Conservation (phyloP, 352 stramenopile genomes). For the Albugo candida region DNA sequence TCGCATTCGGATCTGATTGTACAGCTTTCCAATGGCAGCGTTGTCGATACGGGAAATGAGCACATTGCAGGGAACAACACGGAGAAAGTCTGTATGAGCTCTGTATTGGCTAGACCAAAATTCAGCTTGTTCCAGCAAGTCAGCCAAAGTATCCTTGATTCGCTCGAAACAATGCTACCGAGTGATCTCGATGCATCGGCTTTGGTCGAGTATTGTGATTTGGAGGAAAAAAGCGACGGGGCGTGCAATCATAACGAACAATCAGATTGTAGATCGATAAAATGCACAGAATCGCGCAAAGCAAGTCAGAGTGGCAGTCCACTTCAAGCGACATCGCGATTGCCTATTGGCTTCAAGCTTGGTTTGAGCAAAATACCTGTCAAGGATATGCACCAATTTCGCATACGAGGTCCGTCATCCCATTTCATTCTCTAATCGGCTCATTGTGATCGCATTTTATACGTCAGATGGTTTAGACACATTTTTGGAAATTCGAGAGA, state of each 20-base stretch:
- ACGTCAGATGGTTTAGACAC: conserved; percentile 23
- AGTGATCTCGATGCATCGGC: conserved; percentile 13
- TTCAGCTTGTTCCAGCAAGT: conserved; percentile 79
- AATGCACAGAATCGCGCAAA: conserved; percentile 3
- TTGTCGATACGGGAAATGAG: neutral
- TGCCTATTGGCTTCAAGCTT: conserved; percentile 59
- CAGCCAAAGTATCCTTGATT: conserved; percentile 44
- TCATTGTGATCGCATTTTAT: neutral
- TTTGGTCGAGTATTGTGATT: neutral
- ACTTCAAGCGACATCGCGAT: conserved; percentile 52
- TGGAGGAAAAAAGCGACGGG: neutral
- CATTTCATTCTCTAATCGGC: neutral
- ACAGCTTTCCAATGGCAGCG: conserved; percentile 38
- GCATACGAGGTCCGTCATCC: conserved; percentile 18
- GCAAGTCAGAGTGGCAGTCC: conserved; percentile 24
- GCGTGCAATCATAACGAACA: neutral
- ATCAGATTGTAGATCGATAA: neutral
- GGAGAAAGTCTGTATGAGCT: conserved; percentile 3
- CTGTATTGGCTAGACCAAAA: conserved; percentile 59
- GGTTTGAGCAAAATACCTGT: conserved; percentile 32
- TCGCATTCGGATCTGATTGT: conserved; percentile 92
- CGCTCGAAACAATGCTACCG: conserved; percentile 13
- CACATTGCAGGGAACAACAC: neutral
- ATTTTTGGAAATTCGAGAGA: conserved; percentile 28
- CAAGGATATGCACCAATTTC: conserved; percentile 35